Percentiles rank a stretch among this genome's conserved stretches.
Evolutionary conservation across 1,284 basidiomycete genomes (phyloP).

Genomic region (Blastosporella zonata): DNA sequence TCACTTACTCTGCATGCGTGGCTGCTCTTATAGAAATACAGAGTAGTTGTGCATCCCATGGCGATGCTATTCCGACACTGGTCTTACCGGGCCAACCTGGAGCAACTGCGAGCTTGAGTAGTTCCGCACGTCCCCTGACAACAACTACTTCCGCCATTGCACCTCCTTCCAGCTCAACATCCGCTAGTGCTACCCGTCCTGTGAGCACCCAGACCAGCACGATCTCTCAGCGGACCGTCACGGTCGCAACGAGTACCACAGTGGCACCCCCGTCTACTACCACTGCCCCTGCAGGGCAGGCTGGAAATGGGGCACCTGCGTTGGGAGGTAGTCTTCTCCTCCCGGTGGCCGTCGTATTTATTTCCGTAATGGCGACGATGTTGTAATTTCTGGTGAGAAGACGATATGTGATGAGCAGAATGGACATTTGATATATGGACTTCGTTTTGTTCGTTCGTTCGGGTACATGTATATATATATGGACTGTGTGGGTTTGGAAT

Average conservation of each 20-base stretch:
- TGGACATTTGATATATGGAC: no score
- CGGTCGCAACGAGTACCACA: background rate
- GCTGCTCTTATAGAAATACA: no score
- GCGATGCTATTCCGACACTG: no score
- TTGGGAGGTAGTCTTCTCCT: background rate
- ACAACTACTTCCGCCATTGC: no score
- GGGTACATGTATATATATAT: background rate
- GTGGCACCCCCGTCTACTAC: background rate
- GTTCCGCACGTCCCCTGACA: no score
- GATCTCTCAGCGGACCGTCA: conserved; percentile 2
- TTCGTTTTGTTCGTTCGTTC: background rate
- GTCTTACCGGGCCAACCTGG: no score
- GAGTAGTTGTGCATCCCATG: no score
- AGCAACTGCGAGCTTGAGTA: no score
- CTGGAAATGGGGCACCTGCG: background rate
- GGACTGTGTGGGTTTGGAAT: background rate
- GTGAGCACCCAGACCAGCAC: background rate
- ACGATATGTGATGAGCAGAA: no score
- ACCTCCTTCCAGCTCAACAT: no score
- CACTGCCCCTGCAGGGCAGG: background rate
- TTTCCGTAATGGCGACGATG: background rate
- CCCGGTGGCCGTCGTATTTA: background rate
- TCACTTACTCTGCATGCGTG: no score
- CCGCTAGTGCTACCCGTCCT: no score
- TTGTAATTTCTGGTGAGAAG: background rate